Evolutionary conservation across 2,329 filamentous ascomycete species (phyloP).

Genomic region (Hypoxylon sp.): DNA sequence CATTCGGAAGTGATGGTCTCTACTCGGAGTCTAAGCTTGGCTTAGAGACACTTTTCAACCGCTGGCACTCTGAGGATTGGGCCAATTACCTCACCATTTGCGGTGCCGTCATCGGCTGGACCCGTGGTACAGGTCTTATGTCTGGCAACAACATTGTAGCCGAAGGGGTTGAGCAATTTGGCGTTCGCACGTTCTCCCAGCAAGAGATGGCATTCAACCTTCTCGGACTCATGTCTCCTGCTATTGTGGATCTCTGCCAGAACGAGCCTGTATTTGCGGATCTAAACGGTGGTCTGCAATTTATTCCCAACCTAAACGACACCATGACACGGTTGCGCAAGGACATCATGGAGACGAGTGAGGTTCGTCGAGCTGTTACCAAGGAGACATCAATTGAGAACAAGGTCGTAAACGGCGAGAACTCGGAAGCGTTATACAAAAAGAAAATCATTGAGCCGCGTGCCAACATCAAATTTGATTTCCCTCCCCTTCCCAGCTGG

Average conservation of each 20-base stretch:
- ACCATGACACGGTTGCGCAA: slow-evolving; percentile 94
- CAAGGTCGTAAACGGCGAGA: slow-evolving; percentile 95
- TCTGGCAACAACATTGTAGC: slow-evolving; percentile 97
- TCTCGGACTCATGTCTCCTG: slow-evolving; percentile 93
- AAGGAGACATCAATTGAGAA: slow-evolving; percentile 98
- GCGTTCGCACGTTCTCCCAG: slow-evolving; percentile 98
- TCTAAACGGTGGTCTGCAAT: slow-evolving; percentile 96
- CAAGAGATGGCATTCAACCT: slow-evolving; percentile 99
- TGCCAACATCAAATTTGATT: slow-evolving; percentile 98
- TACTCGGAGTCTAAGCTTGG: slow-evolving; percentile 99
- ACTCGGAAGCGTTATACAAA: slow-evolving; percentile 93
- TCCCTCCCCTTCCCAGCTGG: slow-evolving; percentile 92
- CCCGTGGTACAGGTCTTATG: slow-evolving; percentile 98
- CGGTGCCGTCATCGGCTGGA: slow-evolving; percentile 98
- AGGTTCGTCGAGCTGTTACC: slow-evolving; percentile 91
- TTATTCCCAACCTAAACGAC: slow-evolving; percentile 95
- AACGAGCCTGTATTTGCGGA: slow-evolving; percentile 96
- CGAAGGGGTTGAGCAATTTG: slow-evolving; percentile 95
- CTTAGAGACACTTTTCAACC: slow-evolving; percentile 96
- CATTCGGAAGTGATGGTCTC: slow-evolving; percentile 96
- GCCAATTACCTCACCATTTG: slow-evolving; percentile 97
- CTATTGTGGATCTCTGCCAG: slow-evolving; percentile 96
- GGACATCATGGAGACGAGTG: slow-evolving; percentile 94
- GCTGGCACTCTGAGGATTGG: slow-evolving; percentile 99
- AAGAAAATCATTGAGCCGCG: slow-evolving; percentile 93